Base-by-base conservation (phyloP, 2,329 filamentous ascomycete species). In the Tolypocladium inflatum region DNA sequence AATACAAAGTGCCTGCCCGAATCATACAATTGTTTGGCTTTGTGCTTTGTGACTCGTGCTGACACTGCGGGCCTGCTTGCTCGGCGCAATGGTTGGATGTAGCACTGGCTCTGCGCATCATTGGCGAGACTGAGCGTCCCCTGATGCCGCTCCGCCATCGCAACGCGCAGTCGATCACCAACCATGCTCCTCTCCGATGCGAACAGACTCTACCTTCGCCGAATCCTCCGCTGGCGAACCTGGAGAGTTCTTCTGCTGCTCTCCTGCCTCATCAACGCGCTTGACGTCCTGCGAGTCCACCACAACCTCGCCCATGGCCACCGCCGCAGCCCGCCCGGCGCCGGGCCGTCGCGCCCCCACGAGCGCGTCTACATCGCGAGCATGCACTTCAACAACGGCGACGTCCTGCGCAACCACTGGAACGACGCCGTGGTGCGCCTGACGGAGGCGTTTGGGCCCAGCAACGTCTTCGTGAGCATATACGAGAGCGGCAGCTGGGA, bases 401-500 rank as follows among this genome's bases (percentile, higher is more conserved):
- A 69, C 1, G 74, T 89, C 30, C 75, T 90, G 2, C 77, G 80
- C 9, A 74, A 74, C 6, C 79, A 85, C 63, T 90, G 87, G 87
- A 84, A 79, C 61, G 70, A 77, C 7, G 84, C 83, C 0, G 73
- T 90, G 3, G 59, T 87, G 8, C 73, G 79, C 2, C 72, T 90
- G 23, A 77, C 81, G 6, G 73, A 78, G 52, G 73, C 75, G 7
- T 72, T 89, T 4, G 87, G 87, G 0, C 71, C 79, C 0, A 76
- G 83, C 3, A 89, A 89, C 66, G 81, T 90, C 2, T 90, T 81
- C 66, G 79, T 91, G 45, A 84, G 82, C 60, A 78, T 90, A 37
- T 80, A 82, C 59, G 87, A 90, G 69, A 87, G 83, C 64, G 87
- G 87, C 6, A 88, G 84, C 66, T 85, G 80, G 74, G 88, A 90